Base-by-base conservation (phyloP, 192 early-diverging fungal species). In the Coemansia sp. region DNA sequence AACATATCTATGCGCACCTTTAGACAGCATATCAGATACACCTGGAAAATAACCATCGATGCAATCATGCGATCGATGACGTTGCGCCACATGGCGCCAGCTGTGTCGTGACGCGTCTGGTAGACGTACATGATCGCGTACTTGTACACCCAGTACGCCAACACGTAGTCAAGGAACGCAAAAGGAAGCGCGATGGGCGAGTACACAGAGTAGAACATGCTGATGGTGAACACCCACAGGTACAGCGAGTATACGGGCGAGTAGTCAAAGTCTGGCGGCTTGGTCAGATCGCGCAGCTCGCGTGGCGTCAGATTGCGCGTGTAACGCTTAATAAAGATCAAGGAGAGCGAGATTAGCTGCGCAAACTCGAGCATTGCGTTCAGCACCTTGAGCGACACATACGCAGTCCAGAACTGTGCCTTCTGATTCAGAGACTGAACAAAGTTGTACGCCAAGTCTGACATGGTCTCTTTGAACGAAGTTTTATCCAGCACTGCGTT, bases 111-210 rank as follows among this genome's bases (percentile, higher is more conserved):
- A 46, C 75, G 73, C 18, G 89, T 91, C 57, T 79, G 78, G 78
- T 86, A 89, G 19, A 91, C 87, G 62, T 86, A 88, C 85, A 91
- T 86, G 10, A 88, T 41, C 18, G 83, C 81, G 75, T 91, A 89
- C 73, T 84, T 86, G 78, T 83, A 91, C 12, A 84, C 83, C 64
- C 88, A 69, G 53, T 83, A 84, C 5, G 86, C 84, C 34, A 89
- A 62, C 9, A 81, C 66, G 52, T 88, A 89, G 39, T 81, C 82
- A 10, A 89, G 23, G 21, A 83, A 70, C 0, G 83, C 82, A 73
- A 89, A 89, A 23, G 83, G 80, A 24, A 89, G 66, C 17, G 83
- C 80, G 18, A 91, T 62, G 7, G 89, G 89, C 6, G 88, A 80
- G 54, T 88, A 84, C 11, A 89, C 83, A 23, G 83, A 83, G 64